Percentiles rank a stretch among this genome's conserved stretches.
These are phyloP conservation scores for Lichtheimia ramosa DNA, from an alignment of 371 early-diverging fungal species.

Conservation along the genomic window DNA sequence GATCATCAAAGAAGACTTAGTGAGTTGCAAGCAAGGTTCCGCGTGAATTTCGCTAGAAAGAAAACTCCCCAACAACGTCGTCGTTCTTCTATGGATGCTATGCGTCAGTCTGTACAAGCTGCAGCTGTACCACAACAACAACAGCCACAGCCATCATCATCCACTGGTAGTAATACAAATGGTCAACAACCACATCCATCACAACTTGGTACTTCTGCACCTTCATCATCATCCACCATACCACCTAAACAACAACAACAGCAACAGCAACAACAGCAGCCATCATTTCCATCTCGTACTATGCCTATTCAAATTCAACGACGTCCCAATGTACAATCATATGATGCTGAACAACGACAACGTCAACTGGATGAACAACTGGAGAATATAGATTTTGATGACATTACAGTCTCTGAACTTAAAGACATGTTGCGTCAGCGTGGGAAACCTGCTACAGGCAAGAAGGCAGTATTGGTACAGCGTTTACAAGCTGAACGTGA, in stretches of 20 bases:
- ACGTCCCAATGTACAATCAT: slow-evolving; percentile 7
- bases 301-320: slow-evolving; percentile 32
- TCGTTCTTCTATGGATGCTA: slow-evolving; percentile 1
- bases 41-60: slow-evolving; percentile 33
- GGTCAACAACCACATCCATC: background rate
- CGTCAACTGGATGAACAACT: slow-evolving; percentile 56
- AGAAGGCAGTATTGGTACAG: slow-evolving; percentile 44
- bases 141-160: background rate
- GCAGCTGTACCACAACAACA: background rate
- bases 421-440: slow-evolving; percentile 65
- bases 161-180: background rate
- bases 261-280: background rate
- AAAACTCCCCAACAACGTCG: slow-evolving; percentile 9
- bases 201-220: background rate
- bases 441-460: slow-evolving; percentile 47
- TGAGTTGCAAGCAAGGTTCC: slow-evolving; percentile 33
- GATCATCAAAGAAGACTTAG: slow-evolving; percentile 31
- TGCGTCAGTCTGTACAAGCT: background rate
- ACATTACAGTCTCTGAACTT: slow-evolving; percentile 68
- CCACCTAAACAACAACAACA: background rate
- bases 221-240: background rate
- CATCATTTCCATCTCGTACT: slow-evolving; percentile 23
- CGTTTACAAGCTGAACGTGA: slow-evolving; percentile 58
- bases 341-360: slow-evolving; percentile 53
- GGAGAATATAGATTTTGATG: slow-evolving; percentile 60